Percentiles rank a stretch among this genome's conserved stretches.
Conservation (phyloP, 2,329 filamentous ascomycete genomes). For the Phoma sp. region DNA sequence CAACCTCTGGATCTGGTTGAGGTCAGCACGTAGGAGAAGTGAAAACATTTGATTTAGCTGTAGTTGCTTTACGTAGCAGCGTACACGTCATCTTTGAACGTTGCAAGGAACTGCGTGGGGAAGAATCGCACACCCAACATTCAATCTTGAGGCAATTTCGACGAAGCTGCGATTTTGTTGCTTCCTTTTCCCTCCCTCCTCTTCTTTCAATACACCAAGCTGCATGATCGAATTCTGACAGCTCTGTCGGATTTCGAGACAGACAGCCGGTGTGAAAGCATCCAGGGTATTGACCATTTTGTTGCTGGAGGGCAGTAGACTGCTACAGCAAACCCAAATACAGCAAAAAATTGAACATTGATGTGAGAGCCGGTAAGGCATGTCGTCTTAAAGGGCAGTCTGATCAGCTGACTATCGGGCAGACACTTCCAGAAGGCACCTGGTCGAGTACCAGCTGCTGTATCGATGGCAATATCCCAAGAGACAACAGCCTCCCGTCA, state of each 20-base stretch:
- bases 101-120: too few species aligned
- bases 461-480: slow-evolving; percentile 17
- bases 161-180: too few species aligned
- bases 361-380: not conserved
- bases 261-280: slow-evolving; percentile 23
- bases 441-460: slow-evolving; percentile 27
- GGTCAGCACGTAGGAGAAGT: not conserved
- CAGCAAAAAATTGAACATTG: not conserved
- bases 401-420: slow-evolving; percentile 20
- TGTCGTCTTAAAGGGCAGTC: not conserved
- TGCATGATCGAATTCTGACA: too few species aligned
- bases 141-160: too few species aligned
- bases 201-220: too few species aligned
- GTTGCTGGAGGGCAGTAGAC: not conserved
- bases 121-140: too few species aligned
- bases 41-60: not conserved
- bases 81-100: not conserved
- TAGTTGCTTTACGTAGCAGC: not conserved
- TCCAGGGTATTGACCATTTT: slow-evolving; percentile 12
- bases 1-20: not conserved
- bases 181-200: too few species aligned
- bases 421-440: slow-evolving; percentile 30
- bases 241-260: slow-evolving; percentile 6
- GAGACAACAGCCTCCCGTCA: not conserved
- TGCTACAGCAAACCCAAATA: not conserved